Evolutionary conservation across 257 asterid species (phyloP).

Genomic region (Lavandula angustifolia): DNA sequence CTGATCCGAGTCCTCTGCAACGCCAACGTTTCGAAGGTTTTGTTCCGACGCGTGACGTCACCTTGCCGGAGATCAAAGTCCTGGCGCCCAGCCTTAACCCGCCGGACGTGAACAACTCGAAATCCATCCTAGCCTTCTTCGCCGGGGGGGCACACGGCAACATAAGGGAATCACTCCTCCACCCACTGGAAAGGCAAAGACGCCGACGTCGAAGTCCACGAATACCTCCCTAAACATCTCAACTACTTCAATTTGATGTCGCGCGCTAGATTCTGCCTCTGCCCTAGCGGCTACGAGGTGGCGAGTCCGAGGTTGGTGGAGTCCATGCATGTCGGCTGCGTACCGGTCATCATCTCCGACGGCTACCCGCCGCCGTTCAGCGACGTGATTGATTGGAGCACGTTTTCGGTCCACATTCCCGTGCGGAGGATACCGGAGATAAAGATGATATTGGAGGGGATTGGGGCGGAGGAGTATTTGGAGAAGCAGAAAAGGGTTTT

Average conservation of each 20-base stretch:
- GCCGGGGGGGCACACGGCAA: slow-evolving; percentile 69
- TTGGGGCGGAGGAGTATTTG: slow-evolving; percentile 42
- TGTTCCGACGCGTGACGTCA: slow-evolving; percentile 46
- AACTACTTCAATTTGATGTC: slow-evolving; percentile 48
- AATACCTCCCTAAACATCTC: slow-evolving; percentile 45
- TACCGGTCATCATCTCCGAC: slow-evolving; percentile 54
- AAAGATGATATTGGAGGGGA: slow-evolving; percentile 44
- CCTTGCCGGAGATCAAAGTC: slow-evolving; percentile 57
- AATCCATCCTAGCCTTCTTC: slow-evolving; percentile 53
- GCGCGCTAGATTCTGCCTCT: slow-evolving; percentile 47
- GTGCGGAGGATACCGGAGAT: slow-evolving; percentile 41
- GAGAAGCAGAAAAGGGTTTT: slow-evolving; percentile 29
- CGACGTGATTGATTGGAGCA: slow-evolving; percentile 64
- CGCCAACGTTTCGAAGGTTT: slow-evolving; percentile 63
- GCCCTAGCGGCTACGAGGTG: slow-evolving; percentile 74
- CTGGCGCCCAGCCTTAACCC: slow-evolving; percentile 30
- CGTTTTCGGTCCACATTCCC: slow-evolving; percentile 44
- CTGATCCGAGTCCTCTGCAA: slow-evolving; percentile 63
- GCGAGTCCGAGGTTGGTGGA: slow-evolving; percentile 66
- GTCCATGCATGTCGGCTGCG: slow-evolving; percentile 42
- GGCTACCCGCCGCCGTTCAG: slow-evolving; percentile 53
- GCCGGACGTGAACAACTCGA: slow-evolving; percentile 32
- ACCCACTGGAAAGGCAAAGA: slow-evolving; percentile 29
- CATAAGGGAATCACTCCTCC: slow-evolving; percentile 41
- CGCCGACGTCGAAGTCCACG: slow-evolving; percentile 45